Evolutionary conservation across 2,329 filamentous ascomycete species (phyloP), one percentile per base, ranked within the genome.

Genomic region (Pezicula carpinea): DNA sequence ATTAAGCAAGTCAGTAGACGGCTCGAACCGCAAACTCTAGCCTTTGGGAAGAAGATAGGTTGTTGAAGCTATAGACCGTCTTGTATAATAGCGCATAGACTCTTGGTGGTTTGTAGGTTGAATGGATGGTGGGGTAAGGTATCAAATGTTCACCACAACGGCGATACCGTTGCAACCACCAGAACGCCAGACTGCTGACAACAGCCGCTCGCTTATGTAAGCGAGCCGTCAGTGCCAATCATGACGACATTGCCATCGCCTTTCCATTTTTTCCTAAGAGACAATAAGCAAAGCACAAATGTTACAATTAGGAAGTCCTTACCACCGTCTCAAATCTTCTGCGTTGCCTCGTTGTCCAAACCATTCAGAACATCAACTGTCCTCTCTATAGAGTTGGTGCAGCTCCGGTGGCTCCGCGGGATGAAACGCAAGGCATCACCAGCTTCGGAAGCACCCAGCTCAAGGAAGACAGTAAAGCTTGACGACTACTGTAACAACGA

Each of bases 401-500:
- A 6, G 11, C n/a, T 18, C 4, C 33, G 13, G 33, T 4, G n/a
- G 18, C 3, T 43, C 21, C 46, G 46, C 33, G 39, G 11, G 29
- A 53, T 58, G 39, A 56, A 58, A 39, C 49, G 49, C 19, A 56
- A 56, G 39, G 50, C 54, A 1, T 33, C 17, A 33, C 10, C 23
- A 14, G 46, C 14, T 31, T 19, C 40, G 18, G 46, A 50, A 36
- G 14, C 46, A 21, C 31, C 21, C 6, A 8, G 38, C 38, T 18
- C 43, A 15, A 49, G 49, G 18, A 57, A 58, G 34, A 13, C 39
- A 2, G 32, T 23, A 29, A 60, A 58, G 44, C 18, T 59, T 5
- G 53, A 53, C 22, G 57, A 56, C 34, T 61, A 61, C 45, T 60
- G 59, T 42, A 54, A 36, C 43, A 43, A 40, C 14, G 40, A 49